Evolutionary conservation across 345 rosid genomes (phyloP), one percentile per base, ranked within the genome.

Genomic region (Bruguiera parviflora): DNA sequence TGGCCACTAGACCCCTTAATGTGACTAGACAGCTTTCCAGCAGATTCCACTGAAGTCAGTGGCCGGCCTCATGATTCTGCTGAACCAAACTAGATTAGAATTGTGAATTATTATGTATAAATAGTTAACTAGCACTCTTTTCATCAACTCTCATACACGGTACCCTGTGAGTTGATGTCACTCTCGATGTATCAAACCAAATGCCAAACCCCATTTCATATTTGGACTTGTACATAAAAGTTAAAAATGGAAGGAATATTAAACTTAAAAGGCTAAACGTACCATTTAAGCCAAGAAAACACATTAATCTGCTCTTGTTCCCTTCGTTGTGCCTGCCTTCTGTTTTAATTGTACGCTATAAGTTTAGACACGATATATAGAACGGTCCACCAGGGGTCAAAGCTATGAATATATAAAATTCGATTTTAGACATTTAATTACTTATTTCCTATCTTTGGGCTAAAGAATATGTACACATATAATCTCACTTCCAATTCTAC

Each of bases 1-100:
- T 53, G 73, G 79, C 78, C 86, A 79, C 77, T 76, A 65, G 19
- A 53, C 49, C 5, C 16, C 33, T 13, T 43, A 43, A 13, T 43
- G 31, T 57, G 71, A 53, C 80, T 57, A 71, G 46, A 73, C 71
- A 66, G 66, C 73, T 71, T 74, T 79, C 52, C 46, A 52, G 65
- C 29, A 69, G 80, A 80, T 77, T 80, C 73, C 58, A 63, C 69
- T 32, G 51, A 58, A 63, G 28, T 65, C 80, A 71, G 47, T 72
- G 67, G 83, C 84, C 86, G 87, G 72, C 89, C 81, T 67, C 69
- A 74, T 15, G 88, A 82, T 82, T 86, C 88, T 73, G 69, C 10
- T 35, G 59, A 65, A 61, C 72, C 78, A 59, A 19, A 27, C 37
- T 53, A 32, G 77, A 85, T 71, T 65, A 71, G 31, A 77, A 80